phyloP scores from a whole-genome alignment of 139 green algal genomes.

The Chlamydomonas incerta region DNA sequence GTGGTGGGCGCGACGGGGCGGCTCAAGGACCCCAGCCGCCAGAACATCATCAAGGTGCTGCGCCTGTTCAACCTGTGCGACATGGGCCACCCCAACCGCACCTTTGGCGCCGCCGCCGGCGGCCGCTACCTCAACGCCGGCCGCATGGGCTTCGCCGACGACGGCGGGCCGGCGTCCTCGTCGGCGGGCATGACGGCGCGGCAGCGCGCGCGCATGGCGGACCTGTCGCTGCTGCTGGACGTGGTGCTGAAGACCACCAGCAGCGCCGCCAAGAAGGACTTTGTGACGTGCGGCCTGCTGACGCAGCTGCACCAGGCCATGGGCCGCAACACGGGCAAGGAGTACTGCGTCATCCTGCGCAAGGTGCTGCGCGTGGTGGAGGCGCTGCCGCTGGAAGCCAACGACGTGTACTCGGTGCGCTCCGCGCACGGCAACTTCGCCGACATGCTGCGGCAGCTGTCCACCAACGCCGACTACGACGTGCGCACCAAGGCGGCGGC shows the following conservation, averaged over 20 bases:
- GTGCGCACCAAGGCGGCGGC: conserved; percentile 66
- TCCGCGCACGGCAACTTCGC: conserved; percentile 87
- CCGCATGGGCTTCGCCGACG: not conserved
- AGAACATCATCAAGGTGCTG: conserved; percentile 81
- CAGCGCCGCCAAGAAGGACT: conserved; percentile 65
- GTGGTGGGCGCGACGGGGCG: conserved; percentile 67
- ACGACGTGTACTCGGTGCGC: conserved; percentile 74
- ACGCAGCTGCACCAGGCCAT: conserved; percentile 78
- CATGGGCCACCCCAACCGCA: conserved; percentile 54
- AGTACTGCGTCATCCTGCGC: conserved; percentile 75
- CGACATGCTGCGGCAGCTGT: conserved; percentile 76
- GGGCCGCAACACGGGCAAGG: conserved; percentile 57
- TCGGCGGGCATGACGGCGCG: conserved; percentile 57
- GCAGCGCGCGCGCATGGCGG: conserved; percentile 85
- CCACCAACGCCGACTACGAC: conserved; percentile 70
- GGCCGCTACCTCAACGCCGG: conserved; percentile 24
- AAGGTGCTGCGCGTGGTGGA: conserved; percentile 73
- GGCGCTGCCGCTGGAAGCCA: conserved; percentile 72
- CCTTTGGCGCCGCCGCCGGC: conserved; percentile 19
- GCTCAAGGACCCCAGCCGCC: conserved; percentile 62
- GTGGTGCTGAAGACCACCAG: conserved; percentile 81
- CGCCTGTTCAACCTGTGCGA: conserved; percentile 96
- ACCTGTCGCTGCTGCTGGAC: conserved; percentile 90
- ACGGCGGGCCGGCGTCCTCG: not conserved
- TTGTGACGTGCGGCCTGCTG: conserved; percentile 82